Evolutionary conservation across 176 grass and related monocot species (phyloP), one percentile per base, ranked within the genome.

Genomic region (Coix lacrymajobi): DNA sequence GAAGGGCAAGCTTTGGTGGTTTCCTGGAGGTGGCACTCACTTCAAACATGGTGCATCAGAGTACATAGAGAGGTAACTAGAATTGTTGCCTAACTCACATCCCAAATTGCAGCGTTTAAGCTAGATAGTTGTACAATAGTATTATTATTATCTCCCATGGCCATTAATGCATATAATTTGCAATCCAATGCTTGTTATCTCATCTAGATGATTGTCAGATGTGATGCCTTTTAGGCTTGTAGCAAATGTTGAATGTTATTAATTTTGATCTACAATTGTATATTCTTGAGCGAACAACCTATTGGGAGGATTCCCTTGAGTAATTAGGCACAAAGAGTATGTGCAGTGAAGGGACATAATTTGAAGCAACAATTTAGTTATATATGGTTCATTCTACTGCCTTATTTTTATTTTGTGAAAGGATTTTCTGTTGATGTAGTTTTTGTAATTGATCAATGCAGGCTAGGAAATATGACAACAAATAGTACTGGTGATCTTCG

Each of bases 1-100:
- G 66, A 96, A 93, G 75, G 96, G 91, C 4, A 88, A 92, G 30
- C 91, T 96, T 33, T 99, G 93, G 96, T 99, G 96, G 93, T 96
- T 98, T 86, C 96, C 96, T 61, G 96, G 96, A 48, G 96, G 96
- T 5, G 96, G 96, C 37, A 99, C 93, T 67, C 96, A 95, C 86
- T 98, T 98, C 87, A 98, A 98, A 79, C 87, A 92, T 88, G 92
- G 96, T 22, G 93, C 96, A 31, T 78, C 87, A 66, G 91, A 96
- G 75, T 99, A 99, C 63, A 99, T 99, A 73, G 89, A 99, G 73
- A 92, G 96, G 92, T 95, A 91, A 30, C 62, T 40, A 48, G 68
- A 74, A 61, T 74, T 79, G 7, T 16, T 77, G 1, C 17, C 24
- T 84, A 49, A 74, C 26, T 22, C 25, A 39, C 29, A 51, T 75